These are phyloP conservation scores for Termitomyces sp. DNA, from an alignment of 768 basidiomycete species.

Conservation along the genomic window DNA sequence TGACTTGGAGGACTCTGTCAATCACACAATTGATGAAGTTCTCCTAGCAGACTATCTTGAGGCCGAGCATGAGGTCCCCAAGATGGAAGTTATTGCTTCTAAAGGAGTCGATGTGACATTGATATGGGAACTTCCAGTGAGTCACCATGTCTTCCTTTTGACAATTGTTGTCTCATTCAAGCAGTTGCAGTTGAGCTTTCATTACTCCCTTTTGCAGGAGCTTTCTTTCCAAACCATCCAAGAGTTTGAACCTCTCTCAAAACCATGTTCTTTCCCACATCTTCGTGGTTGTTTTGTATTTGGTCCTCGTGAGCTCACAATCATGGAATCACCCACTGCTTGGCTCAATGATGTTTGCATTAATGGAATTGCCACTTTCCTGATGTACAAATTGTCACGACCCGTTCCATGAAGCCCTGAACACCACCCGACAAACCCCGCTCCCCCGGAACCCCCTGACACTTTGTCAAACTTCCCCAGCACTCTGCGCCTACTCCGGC, in stretches of 20 bases:
- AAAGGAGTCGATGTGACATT: not conserved
- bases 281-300: not conserved
- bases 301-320: not conserved
- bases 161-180: not conserved
- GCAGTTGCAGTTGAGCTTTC: not conserved
- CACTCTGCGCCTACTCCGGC: too few species aligned
- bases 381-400: too few species aligned
- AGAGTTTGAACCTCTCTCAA: not conserved
- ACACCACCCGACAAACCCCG: too few species aligned
- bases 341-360: conserved; percentile 25
- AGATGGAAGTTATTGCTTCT: not conserved
- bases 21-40: not conserved
- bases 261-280: not conserved
- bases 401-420: too few species aligned
- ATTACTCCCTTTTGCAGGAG: conserved; percentile 2
- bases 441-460: too few species aligned
- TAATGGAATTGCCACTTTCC: conserved; percentile 20
- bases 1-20: not conserved
- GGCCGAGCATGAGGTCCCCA: not conserved
- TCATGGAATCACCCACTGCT: not conserved
- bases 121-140: not conserved
- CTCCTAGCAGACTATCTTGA: not conserved
- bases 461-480: too few species aligned
- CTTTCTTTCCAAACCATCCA: conserved; percentile 1
- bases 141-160: not conserved